These are phyloP conservation scores for Pythium aquatile DNA, from an alignment of 352 stramenopile genomes.

Conservation along the genomic window DNA sequence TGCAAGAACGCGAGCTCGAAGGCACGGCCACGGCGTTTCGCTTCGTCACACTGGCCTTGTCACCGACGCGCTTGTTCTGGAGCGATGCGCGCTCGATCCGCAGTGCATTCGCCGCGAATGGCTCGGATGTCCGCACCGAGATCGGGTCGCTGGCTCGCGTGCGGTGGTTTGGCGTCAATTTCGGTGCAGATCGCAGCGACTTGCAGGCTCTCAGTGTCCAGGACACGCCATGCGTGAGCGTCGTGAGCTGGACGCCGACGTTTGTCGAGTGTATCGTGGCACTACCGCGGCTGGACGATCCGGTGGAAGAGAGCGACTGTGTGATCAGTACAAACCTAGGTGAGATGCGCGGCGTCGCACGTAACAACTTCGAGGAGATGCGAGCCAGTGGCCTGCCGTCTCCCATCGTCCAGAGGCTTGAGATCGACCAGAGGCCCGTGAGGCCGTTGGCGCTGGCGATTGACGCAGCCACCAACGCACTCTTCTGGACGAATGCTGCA, in stretches of 20 bases:
- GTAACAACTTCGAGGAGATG: slow-evolving; percentile 52
- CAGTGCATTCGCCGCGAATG: slow-evolving; percentile 19
- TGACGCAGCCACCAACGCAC: slow-evolving; percentile 30
- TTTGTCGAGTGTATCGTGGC: slow-evolving; percentile 60
- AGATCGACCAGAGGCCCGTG: slow-evolving; percentile 35
- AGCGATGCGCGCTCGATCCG: slow-evolving; percentile 53
- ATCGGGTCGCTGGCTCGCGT: slow-evolving; percentile 45
- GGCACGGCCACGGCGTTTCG: slow-evolving; percentile 22
- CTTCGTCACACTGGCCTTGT: slow-evolving; percentile 21
- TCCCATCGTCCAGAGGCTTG: slow-evolving; percentile 51
- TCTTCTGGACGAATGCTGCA: slow-evolving; percentile 74
- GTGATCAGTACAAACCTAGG: slow-evolving; percentile 47
- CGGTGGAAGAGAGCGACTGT: slow-evolving; percentile 36
- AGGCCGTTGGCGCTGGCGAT: slow-evolving; percentile 50
- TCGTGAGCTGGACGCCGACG: slow-evolving; percentile 39
- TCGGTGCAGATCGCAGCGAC: slow-evolving; percentile 32
- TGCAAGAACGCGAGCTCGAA: slow-evolving; percentile 15
- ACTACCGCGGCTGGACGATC: slow-evolving; percentile 27
- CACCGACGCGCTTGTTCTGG: slow-evolving; percentile 42
- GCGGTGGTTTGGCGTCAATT: slow-evolving; percentile 59
- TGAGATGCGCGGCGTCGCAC: slow-evolving; percentile 41
- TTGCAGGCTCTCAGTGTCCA: slow-evolving; percentile 42
- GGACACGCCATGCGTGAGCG: slow-evolving; percentile 38
- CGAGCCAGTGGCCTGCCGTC: slow-evolving; percentile 38
- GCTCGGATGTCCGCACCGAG: slow-evolving; percentile 7